Conservation (phyloP, 208 protist genomes). For the Eutreptiella sp. region DNA sequence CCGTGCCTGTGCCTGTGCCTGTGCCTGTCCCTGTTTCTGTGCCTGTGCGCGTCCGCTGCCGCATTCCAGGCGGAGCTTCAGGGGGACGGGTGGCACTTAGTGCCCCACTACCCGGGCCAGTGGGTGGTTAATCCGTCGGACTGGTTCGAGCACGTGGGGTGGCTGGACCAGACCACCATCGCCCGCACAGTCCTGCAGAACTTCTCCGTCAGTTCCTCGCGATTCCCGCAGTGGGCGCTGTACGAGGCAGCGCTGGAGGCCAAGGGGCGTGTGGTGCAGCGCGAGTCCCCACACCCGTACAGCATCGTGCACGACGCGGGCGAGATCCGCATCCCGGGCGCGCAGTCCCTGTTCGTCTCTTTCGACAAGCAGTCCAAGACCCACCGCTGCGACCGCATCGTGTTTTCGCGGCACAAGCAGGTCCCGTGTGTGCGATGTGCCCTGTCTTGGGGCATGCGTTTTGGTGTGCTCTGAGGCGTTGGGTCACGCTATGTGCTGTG, state of each 20-base stretch:
- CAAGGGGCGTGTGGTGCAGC: neutral
- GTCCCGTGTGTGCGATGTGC: no score
- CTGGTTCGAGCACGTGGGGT: conserved; percentile 27
- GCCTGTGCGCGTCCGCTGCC: no score
- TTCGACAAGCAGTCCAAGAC: conserved; percentile 24
- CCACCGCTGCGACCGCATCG: conserved; percentile 5
- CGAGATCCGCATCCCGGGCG: conserved; percentile 6
- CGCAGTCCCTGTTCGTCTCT: conserved; percentile 4
- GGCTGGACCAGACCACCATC: conserved; percentile 13
- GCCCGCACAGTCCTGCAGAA: neutral
- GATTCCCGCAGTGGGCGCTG: conserved; percentile 9
- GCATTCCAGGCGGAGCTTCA: no score
- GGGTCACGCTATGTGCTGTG: no score
- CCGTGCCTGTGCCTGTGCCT: no score
- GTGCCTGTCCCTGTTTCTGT: no score
- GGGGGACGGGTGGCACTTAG: no score
- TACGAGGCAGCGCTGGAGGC: conserved; percentile 9
- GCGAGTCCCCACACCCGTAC: conserved; percentile 20
- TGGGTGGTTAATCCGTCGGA: conserved; percentile 5
- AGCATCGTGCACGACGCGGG: neutral
- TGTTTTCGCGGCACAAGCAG: conserved; percentile 1
- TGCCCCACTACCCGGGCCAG: neutral
- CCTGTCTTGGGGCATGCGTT: no score
- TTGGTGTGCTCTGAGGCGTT: no score
- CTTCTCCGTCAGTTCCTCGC: neutral